Conservation (phyloP, 305 asterid genomes). For the Coffea humblotiana region DNA sequence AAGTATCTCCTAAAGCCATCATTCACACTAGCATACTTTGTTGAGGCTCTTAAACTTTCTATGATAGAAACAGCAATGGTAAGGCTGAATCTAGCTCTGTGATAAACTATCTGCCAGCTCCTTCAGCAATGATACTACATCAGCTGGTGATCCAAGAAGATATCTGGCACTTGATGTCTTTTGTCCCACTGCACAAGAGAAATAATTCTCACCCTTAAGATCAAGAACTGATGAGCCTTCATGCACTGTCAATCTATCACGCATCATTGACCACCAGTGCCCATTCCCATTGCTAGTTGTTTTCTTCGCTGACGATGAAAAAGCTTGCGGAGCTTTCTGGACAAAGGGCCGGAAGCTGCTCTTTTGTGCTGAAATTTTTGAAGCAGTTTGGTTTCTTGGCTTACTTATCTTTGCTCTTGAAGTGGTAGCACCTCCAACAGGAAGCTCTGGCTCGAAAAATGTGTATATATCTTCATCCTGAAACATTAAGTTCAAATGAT, state of each 20-base stretch:
- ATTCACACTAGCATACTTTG: neutral
- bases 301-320: slow-evolving; percentile 41
- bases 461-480: slow-evolving; percentile 88
- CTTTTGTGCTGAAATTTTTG: slow-evolving; percentile 39
- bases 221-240: slow-evolving; percentile 91
- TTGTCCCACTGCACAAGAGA: slow-evolving; percentile 88
- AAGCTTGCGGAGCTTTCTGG: slow-evolving; percentile 37
- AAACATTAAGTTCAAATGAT: neutral
- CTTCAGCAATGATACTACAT: slow-evolving; percentile 63
- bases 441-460: slow-evolving; percentile 89
- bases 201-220: slow-evolving; percentile 75
- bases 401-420: slow-evolving; percentile 54
- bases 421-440: slow-evolving; percentile 42
- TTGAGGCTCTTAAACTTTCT: neutral
- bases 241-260: slow-evolving; percentile 54
- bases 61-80: neutral
- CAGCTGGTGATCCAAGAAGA: slow-evolving; percentile 70
- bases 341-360: slow-evolving; percentile 33
- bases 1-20: neutral
- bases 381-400: slow-evolving; percentile 38
- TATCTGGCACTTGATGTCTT: slow-evolving; percentile 74
- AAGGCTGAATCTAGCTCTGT: neutral
- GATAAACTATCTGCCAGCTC: slow-evolving; percentile 48
- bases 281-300: slow-evolving; percentile 43
- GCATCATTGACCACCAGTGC: slow-evolving; percentile 60